A percentile compares a stretch with the other conserved stretches of the same genome.
phyloP scores from a whole-genome alignment of 2,329 filamentous ascomycete genomes.

The Neocucurbitaria cava region DNA sequence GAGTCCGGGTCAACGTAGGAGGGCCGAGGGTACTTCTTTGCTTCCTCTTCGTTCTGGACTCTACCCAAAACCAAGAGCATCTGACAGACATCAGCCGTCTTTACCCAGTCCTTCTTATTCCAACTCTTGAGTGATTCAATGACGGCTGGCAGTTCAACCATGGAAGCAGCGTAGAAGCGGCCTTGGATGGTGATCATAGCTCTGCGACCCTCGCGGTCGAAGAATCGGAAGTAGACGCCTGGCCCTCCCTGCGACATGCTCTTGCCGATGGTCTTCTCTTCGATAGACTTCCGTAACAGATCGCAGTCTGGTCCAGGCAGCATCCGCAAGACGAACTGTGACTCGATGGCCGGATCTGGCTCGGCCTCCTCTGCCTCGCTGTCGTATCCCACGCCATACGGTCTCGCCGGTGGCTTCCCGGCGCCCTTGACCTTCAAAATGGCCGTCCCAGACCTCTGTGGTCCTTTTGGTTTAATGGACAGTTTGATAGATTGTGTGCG shows the following conservation, averaged over 20 bases:
- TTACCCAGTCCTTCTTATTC: slow-evolving; percentile 86
- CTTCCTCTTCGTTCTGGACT: slow-evolving; percentile 64
- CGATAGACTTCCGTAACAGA: slow-evolving; percentile 77
- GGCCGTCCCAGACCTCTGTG: slow-evolving; percentile 27
- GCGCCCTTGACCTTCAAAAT: slow-evolving; percentile 45
- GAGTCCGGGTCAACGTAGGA: slow-evolving; percentile 71
- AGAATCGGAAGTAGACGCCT: slow-evolving; percentile 81
- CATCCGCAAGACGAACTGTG: slow-evolving; percentile 90
- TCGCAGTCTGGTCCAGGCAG: slow-evolving; percentile 84
- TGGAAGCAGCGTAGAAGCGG: slow-evolving; percentile 74
- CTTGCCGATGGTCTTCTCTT: slow-evolving; percentile 77
- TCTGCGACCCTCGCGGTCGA: slow-evolving; percentile 75
- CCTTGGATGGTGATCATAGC: slow-evolving; percentile 74
- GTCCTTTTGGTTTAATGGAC: slow-evolving; percentile 42
- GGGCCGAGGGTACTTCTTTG: slow-evolving; percentile 67
- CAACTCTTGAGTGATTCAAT: slow-evolving; percentile 93
- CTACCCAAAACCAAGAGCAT: slow-evolving; percentile 81
- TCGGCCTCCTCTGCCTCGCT: slow-evolving; percentile 94
- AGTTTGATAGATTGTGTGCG: slow-evolving; percentile 40
- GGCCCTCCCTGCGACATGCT: slow-evolving; percentile 70
- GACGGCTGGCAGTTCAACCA: slow-evolving; percentile 86
- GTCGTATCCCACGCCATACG: slow-evolving; percentile 89
- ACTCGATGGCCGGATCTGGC: slow-evolving; percentile 84
- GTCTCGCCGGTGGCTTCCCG: slow-evolving; percentile 53
- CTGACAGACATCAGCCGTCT: slow-evolving; percentile 86